phyloP scores from a whole-genome alignment of 371 early-diverging fungal species.

The Saksenaea vasiformis region DNA sequence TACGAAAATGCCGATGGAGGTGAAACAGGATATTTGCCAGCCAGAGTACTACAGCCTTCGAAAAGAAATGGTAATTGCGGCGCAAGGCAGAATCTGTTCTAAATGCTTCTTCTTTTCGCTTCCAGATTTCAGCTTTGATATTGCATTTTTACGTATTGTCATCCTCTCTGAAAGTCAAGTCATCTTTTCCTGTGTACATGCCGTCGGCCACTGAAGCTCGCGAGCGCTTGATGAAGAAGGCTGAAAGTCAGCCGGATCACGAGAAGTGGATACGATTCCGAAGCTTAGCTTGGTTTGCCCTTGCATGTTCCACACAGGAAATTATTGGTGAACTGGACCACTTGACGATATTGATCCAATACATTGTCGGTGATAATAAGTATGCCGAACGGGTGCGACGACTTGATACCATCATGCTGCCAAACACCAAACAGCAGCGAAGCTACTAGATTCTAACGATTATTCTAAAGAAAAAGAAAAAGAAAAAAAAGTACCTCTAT shows the following conservation, averaged over 20 bases:
- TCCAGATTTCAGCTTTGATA: constrained; percentile 44
- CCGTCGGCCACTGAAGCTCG: constrained; percentile 58
- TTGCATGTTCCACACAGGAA: constrained; percentile 54
- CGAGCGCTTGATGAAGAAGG: constrained; percentile 40
- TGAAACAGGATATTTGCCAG: constrained; percentile 39
- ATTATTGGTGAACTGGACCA: constrained; percentile 62
- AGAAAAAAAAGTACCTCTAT: not conserved
- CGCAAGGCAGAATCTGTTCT: not conserved
- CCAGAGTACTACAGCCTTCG: constrained; percentile 46
- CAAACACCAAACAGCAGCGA: not conserved
- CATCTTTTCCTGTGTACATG: constrained; percentile 58
- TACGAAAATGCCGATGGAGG: constrained; percentile 46
- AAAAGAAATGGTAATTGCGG: constrained; percentile 53
- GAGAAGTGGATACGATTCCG: constrained; percentile 30
- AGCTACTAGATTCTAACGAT: not conserved
- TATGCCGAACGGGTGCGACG: constrained; percentile 32
- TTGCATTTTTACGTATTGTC: constrained; percentile 53
- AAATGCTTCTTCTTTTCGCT: constrained; percentile 7
- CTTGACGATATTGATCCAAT: constrained; percentile 34
- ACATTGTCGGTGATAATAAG: constrained; percentile 42
- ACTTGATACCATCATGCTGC: constrained; percentile 27
- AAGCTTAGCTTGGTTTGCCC: constrained; percentile 54
- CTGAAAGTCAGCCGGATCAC: not conserved
- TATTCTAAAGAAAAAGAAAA: not conserved
- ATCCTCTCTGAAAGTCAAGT: constrained; percentile 52